Evolutionary conservation across 2,329 filamentous ascomycete genomes (phyloP).

Genomic region (Cordyceps cateniannulata): DNA sequence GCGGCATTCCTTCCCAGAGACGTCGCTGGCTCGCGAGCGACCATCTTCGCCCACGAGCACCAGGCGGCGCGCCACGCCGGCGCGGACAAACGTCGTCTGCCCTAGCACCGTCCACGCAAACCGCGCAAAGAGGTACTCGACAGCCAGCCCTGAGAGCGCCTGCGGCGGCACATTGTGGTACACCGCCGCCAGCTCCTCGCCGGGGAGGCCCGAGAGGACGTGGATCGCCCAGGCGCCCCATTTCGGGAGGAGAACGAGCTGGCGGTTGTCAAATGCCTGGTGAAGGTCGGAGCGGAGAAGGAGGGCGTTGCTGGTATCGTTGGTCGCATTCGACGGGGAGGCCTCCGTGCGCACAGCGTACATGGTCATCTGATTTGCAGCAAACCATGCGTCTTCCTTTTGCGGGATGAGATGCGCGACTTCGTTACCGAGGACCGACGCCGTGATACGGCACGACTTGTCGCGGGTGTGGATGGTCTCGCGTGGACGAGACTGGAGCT

Average conservation of each 20-base stretch:
- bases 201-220: neutral
- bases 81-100: neutral
- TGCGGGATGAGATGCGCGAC: neutral
- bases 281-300: neutral
- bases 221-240: neutral
- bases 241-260: neutral
- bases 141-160: neutral
- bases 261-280: neutral
- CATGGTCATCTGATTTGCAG: neutral
- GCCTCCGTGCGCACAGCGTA: neutral
- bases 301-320: neutral
- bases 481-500: neutral
- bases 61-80: neutral
- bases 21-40: neutral
- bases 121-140: neutral
- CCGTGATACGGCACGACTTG: neutral
- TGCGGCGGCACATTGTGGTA: neutral
- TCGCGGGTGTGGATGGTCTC: neutral
- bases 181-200: neutral
- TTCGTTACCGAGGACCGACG: neutral
- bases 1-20: neutral
- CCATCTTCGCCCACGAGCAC: neutral
- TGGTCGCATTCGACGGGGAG: neutral
- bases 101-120: neutral
- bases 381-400: neutral